Conservation (phyloP, 257 asterid species). For the Solanum paucissectum region DNA sequence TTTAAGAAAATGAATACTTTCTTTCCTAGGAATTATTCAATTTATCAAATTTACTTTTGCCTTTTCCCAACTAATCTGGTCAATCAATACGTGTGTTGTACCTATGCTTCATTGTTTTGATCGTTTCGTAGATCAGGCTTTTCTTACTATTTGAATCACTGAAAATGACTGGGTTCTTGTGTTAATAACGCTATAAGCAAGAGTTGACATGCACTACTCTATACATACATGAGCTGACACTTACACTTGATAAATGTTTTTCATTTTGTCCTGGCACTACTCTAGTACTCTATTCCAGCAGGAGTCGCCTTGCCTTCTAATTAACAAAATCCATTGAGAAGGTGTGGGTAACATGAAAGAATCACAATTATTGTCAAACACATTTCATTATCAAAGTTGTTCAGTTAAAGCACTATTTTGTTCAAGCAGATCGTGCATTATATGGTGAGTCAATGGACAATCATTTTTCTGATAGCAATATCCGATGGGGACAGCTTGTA, state of each 20-base stretch:
- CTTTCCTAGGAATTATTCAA: not conserved
- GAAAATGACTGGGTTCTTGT: not conserved
- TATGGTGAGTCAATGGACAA: not conserved
- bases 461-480: not conserved
- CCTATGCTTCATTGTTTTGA: not conserved
- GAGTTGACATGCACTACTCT: not conserved
- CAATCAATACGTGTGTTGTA: not conserved
- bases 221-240: not conserved
- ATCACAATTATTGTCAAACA: not conserved
- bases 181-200: not conserved
- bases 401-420: not conserved
- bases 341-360: not conserved
- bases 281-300: not conserved
- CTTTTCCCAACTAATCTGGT: not conserved
- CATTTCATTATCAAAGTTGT: not conserved
- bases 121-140: not conserved
- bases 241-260: not conserved
- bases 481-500: not conserved
- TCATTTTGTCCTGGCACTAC: not conserved
- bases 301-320: not conserved
- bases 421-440: not conserved
- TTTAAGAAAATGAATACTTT: not conserved
- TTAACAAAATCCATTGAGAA: not conserved
- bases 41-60: not conserved
- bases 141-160: not conserved